Conservation (phyloP, 371 early-diverging fungal genomes). For the Blastocladiella emersonii region DNA sequence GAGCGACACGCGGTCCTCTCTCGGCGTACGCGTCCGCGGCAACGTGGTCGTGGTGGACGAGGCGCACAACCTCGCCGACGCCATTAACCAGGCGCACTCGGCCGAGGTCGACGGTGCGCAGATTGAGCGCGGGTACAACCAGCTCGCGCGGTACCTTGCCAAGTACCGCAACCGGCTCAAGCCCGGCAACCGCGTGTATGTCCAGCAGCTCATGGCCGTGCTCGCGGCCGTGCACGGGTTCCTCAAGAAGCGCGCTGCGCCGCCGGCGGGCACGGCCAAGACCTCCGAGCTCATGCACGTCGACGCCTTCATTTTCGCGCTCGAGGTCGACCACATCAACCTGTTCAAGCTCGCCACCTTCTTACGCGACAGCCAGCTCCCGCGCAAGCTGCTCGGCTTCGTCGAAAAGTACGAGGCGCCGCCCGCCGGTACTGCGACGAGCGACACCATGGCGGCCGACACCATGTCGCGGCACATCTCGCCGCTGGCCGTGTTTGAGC, state of each 20-base stretch:
- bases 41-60: conserved; percentile 77
- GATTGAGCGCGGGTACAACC: conserved; percentile 31
- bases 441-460: not conserved
- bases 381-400: conserved; percentile 42
- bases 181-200: conserved; percentile 59
- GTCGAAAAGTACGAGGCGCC: conserved; percentile 9
- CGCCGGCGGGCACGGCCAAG: conserved; percentile 1
- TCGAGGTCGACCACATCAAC: conserved; percentile 69
- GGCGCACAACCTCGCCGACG: conserved; percentile 60
- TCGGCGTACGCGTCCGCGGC: conserved; percentile 54
- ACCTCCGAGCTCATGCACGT: conserved; percentile 25
- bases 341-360: conserved; percentile 64
- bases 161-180: conserved; percentile 52
- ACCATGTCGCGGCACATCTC: conserved; percentile 18
- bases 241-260: conserved; percentile 16
- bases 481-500: conserved; percentile 32
- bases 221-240: conserved; percentile 21
- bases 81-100: conserved; percentile 20
- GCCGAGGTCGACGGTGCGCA: conserved; percentile 13
- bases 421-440: not conserved
- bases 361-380: conserved; percentile 52
- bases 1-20: conserved; percentile 52
- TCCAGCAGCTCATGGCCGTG: conserved; percentile 44
- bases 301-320: conserved; percentile 54
- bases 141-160: conserved; percentile 49